These are phyloP conservation scores for Exophiala mesophila DNA, from an alignment of 2,329 filamentous ascomycete genomes.

Conservation along the genomic window DNA sequence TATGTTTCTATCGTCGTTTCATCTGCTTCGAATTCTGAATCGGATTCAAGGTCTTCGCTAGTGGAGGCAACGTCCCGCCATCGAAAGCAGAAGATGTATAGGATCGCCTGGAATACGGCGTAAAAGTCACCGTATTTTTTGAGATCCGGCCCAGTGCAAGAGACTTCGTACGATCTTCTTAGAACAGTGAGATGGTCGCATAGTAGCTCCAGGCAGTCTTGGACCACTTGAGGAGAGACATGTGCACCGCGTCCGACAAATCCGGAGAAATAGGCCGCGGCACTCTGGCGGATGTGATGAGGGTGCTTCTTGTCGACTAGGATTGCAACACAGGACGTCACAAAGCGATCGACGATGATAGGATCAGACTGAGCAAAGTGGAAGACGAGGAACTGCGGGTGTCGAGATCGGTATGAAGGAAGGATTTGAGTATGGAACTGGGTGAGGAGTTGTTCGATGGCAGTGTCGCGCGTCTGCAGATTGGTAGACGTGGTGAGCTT, in stretches of 20 bases:
- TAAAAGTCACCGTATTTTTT: conserved; percentile 82
- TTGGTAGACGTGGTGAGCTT: conserved; percentile 34
- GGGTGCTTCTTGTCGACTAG: conserved; percentile 66
- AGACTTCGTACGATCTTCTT: conserved; percentile 64
- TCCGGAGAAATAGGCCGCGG: conserved; percentile 86
- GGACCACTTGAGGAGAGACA: conserved; percentile 70
- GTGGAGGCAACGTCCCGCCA: conserved; percentile 77
- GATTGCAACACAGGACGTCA: conserved; percentile 68
- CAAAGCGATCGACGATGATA: conserved; percentile 74
- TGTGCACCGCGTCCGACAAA: conserved; percentile 88
- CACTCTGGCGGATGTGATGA: conserved; percentile 71
- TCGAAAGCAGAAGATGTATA: conserved; percentile 97
- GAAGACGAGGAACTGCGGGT: conserved; percentile 93
- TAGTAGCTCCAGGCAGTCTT: conserved; percentile 74
- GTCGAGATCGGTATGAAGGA: conserved; percentile 83
- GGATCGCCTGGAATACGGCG: conserved; percentile 76
- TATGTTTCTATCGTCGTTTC: conserved; percentile 63
- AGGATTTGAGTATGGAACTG: conserved; percentile 87
- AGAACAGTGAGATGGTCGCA: conserved; percentile 71
- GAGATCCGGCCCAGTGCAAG: conserved; percentile 78
- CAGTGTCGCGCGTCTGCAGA: conserved; percentile 63
- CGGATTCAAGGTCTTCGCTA: conserved; percentile 44
- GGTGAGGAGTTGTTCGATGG: conserved; percentile 72
- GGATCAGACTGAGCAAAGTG: conserved; percentile 85
- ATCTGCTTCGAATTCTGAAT: conserved; percentile 51